phyloP scores from a whole-genome alignment of 768 basidiomycete species.

The Fomitopsis serialis region DNA sequence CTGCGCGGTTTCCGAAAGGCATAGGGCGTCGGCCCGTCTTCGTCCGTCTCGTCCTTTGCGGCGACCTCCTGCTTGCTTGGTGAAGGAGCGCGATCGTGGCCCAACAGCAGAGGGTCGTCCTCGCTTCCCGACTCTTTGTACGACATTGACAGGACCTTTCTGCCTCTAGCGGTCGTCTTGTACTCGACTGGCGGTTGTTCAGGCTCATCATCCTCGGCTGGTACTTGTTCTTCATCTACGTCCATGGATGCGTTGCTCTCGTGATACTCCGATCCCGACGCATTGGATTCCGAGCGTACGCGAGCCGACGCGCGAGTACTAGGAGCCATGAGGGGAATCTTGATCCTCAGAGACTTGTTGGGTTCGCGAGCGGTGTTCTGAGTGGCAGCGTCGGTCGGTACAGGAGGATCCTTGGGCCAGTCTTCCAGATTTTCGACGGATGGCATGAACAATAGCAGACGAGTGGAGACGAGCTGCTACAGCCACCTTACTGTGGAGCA shows the following conservation, averaged over 20 bases:
- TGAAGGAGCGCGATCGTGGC: neutral
- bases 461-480: neutral
- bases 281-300: constrained; percentile 15
- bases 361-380: neutral
- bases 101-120: constrained; percentile 5
- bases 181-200: constrained; percentile 15
- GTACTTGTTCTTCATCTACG: constrained; percentile 18
- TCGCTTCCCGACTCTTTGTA: constrained; percentile 26
- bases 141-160: constrained; percentile 19
- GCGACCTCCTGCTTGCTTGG: constrained; percentile 5
- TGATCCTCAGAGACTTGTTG: constrained; percentile 9
- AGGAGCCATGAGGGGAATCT: constrained; percentile 20
- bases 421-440: neutral
- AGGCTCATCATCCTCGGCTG: constrained; percentile 17
- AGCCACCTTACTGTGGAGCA: neutral
- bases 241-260: constrained; percentile 27
- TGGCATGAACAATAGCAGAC: constrained; percentile 1
- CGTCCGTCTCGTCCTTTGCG: constrained; percentile 18
- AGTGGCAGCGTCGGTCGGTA: neutral
- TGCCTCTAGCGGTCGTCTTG: constrained; percentile 18
- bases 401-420: constrained; percentile 3
- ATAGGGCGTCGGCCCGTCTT: constrained; percentile 20
- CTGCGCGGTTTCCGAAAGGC: constrained; percentile 5
- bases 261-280: constrained; percentile 31
- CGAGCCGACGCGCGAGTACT: constrained; percentile 16